phyloP scores from a whole-genome alignment of 2,329 filamentous ascomycete genomes.

The Phialophora tarda region DNA sequence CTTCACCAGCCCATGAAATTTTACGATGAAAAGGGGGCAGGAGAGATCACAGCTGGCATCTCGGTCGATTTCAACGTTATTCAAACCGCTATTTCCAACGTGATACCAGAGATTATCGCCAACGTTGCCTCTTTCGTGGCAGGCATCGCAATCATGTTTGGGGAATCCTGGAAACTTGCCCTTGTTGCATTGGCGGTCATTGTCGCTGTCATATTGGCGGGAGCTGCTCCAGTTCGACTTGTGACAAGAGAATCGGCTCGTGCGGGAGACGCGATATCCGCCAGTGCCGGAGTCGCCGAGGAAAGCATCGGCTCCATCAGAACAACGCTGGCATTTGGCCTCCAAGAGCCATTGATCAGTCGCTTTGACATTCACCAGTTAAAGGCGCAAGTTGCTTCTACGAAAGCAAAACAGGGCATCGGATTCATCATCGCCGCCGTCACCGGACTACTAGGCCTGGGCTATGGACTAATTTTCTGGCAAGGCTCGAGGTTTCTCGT shows the following conservation, averaged over 20 bases:
- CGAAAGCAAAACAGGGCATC: neutral
- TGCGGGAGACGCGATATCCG: neutral
- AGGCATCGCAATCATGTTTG: neutral
- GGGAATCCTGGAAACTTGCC: neutral
- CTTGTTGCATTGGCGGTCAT: neutral
- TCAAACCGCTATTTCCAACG: neutral
- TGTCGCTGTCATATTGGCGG: neutral
- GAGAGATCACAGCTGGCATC: neutral
- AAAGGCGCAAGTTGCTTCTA: neutral
- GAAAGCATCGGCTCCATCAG: neutral
- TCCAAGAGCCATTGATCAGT: neutral
- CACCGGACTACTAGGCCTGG: neutral
- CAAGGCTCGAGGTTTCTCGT: constrained; percentile 1
- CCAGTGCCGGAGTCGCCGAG: neutral
- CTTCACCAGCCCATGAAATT: neutral
- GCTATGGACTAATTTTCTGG: neutral
- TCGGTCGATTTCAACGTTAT: neutral
- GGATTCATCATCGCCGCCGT: neutral
- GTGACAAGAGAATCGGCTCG: neutral
- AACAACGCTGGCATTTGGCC: neutral
- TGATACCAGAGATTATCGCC: neutral
- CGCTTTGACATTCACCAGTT: neutral
- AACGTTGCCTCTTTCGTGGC: neutral
- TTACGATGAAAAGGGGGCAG: neutral
- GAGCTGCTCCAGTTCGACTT: neutral